Base-by-base conservation (phyloP, 164 flowering plant genomes). In the Annona cherimola region DNA sequence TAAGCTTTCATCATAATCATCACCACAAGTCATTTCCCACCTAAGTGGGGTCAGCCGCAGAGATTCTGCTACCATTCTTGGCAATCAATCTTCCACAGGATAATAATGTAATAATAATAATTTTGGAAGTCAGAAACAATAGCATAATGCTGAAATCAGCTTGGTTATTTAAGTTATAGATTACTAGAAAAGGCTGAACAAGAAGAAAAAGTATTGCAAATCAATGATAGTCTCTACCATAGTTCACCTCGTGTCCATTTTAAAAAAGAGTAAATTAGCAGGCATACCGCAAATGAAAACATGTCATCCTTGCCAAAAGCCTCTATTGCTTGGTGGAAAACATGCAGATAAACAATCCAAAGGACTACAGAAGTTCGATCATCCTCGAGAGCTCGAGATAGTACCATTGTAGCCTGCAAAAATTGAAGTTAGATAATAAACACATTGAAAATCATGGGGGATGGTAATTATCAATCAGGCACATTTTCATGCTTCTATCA, bases 261-360 rank as follows among this genome's bases (percentile, higher is more conserved):
- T 26, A 0, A 50, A 70, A 45, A 43, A 39, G 59, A 69, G 69
- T 18, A 39, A 71, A 45, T 63, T 7, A 71, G 67, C 50, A 75
- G 35, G 75, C 96, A 79, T 92, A 94, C 97, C 86, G 96, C 93
- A 78, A 62, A 63, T 12, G 69, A 80, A 77, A 87, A 86, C 91
- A 90, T 82, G 80, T 94, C 96, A 82, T 89, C 93, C 77, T 86
- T 84, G 68, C 82, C 92, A 77, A 78, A 64, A 45, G 84, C 64
- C 57, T 78, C 80, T 61, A 73, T 78, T 71, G 77, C 72, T 79
- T 84, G 72, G 69, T 87, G 82, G 83, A 59, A 89, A 64, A 92
- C 74, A 60, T 82, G 85, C 76, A 94, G 86, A 86, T 88, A 94
- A 78, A 83, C 79, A 50, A 86, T 78, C 98, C 98, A 94, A 61